These are phyloP conservation scores for Globisporangium splendens DNA, from an alignment of 352 stramenopile genomes.

Conservation along the genomic window DNA sequence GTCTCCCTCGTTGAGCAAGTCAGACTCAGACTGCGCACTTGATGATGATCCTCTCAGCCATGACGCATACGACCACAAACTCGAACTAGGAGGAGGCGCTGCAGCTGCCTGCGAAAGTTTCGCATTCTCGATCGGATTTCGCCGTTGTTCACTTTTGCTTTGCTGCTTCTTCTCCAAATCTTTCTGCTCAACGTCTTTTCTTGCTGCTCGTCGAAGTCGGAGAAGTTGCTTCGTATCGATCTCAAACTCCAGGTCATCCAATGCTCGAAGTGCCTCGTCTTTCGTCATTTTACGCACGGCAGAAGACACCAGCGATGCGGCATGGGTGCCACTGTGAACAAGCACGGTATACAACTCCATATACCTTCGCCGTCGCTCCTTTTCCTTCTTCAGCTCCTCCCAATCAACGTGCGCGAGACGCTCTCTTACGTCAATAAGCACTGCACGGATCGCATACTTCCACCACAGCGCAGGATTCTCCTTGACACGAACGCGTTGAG, in stretches of 20 bases:
- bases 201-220: slow-evolving; percentile 43
- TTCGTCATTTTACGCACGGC: slow-evolving; percentile 42
- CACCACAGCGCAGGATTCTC: slow-evolving; percentile 65
- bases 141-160: slow-evolving; percentile 24
- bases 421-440: slow-evolving; percentile 71
- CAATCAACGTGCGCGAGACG: slow-evolving; percentile 69
- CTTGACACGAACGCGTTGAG: slow-evolving; percentile 33
- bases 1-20: not conserved
- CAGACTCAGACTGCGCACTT: slow-evolving; percentile 6
- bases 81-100: slow-evolving; percentile 33
- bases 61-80: slow-evolving; percentile 69
- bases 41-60: slow-evolving; percentile 39
- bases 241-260: slow-evolving; percentile 67
- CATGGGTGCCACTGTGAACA: slow-evolving; percentile 19
- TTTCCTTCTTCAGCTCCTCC: slow-evolving; percentile 36
- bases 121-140: not conserved
- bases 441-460: slow-evolving; percentile 69
- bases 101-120: slow-evolving; percentile 4
- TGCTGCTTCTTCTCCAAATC: slow-evolving; percentile 33
- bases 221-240: slow-evolving; percentile 76
- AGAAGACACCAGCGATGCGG: slow-evolving; percentile 32
- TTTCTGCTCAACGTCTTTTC: slow-evolving; percentile 34
- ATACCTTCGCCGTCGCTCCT: slow-evolving; percentile 42
- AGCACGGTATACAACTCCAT: slow-evolving; percentile 53
- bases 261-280: slow-evolving; percentile 35